Percentiles rank a stretch among this genome's conserved stretches.
phyloP scores from a whole-genome alignment of 2,329 filamentous ascomycete species.

The Trichocomaceae sp. region DNA sequence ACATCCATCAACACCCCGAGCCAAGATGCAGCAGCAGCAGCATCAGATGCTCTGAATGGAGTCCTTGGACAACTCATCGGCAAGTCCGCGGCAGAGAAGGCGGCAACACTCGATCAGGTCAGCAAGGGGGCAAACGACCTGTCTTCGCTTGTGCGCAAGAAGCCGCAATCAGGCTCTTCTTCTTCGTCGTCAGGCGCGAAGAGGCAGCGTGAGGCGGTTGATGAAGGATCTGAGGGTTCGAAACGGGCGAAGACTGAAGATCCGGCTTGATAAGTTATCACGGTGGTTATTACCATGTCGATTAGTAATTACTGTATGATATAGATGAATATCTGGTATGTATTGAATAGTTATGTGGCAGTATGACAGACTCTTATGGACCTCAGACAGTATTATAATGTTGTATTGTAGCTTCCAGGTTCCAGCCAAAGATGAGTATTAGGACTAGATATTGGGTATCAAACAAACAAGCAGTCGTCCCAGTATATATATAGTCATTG shows the following conservation, averaged over 20 bases:
- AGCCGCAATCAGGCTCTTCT: slow-evolving; percentile 29
- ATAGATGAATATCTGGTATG: neutral
- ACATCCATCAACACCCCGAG: slow-evolving; percentile 39
- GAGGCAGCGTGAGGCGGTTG: slow-evolving; percentile 22
- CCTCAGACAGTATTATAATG: neutral
- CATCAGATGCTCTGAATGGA: slow-evolving; percentile 48
- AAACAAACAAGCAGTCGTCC: neutral
- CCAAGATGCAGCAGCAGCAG: slow-evolving; percentile 29
- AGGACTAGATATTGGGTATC: slow-evolving; percentile 8
- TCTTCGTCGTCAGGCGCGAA: slow-evolving; percentile 19
- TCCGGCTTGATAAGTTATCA: neutral
- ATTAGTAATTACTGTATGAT: neutral
- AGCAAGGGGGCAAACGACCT: slow-evolving; percentile 54
- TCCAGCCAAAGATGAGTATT: neutral
- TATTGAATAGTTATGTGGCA: too few relatives aligned
- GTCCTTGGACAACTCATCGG: slow-evolving; percentile 54
- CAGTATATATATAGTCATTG: neutral
- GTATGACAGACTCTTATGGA: neutral
- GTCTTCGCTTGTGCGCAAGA: slow-evolving; percentile 52
- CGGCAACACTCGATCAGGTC: slow-evolving; percentile 49
- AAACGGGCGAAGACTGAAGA: slow-evolving; percentile 15
- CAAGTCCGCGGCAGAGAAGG: slow-evolving; percentile 47
- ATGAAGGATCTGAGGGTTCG: slow-evolving; percentile 9
- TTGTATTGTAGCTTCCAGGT: neutral
- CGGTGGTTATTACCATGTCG: neutral